Evolutionary conservation across 1,284 basidiomycete genomes (phyloP).

Genomic region (Athelia sp.): DNA sequence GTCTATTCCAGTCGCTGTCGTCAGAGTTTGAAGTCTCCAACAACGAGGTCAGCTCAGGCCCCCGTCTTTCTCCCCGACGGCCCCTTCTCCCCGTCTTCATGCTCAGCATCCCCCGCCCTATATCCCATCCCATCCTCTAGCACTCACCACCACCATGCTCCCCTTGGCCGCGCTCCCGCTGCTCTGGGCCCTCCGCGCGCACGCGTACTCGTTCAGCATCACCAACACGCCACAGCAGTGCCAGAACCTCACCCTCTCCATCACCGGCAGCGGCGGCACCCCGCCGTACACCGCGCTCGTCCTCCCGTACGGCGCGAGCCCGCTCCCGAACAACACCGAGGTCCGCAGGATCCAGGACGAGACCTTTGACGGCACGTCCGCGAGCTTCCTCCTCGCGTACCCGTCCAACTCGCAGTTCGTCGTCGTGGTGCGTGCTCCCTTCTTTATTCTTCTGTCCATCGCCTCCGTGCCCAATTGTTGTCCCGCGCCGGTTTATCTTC

Average conservation of each 20-base stretch:
- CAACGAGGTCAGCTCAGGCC: neutral
- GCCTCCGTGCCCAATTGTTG: constrained; percentile 3
- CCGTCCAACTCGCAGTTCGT: constrained; percentile 69
- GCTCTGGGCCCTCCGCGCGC: neutral
- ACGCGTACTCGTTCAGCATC: neutral
- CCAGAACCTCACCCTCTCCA: constrained; percentile 47
- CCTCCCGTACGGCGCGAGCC: constrained; percentile 59
- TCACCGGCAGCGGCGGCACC: constrained; percentile 47
- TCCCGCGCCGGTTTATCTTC: neutral
- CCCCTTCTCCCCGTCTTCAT: neutral
- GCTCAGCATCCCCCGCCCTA: neutral
- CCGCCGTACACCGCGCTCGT: constrained; percentile 65
- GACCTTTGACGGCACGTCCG: constrained; percentile 40
- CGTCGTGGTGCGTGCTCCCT: constrained; percentile 54
- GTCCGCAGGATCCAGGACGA: constrained; percentile 56
- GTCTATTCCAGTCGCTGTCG: neutral
- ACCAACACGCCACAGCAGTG: constrained; percentile 53
- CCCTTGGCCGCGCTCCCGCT: neutral
- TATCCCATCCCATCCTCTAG: neutral
- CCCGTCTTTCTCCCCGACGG: neutral
- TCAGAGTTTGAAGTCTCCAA: neutral
- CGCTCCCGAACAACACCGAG: constrained; percentile 57
- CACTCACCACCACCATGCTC: neutral
- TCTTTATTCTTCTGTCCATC: constrained; percentile 1
- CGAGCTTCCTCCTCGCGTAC: constrained; percentile 58